Evolutionary conservation across 2,329 filamentous ascomycete species (phyloP).

Genomic region (Nemania sp.): DNA sequence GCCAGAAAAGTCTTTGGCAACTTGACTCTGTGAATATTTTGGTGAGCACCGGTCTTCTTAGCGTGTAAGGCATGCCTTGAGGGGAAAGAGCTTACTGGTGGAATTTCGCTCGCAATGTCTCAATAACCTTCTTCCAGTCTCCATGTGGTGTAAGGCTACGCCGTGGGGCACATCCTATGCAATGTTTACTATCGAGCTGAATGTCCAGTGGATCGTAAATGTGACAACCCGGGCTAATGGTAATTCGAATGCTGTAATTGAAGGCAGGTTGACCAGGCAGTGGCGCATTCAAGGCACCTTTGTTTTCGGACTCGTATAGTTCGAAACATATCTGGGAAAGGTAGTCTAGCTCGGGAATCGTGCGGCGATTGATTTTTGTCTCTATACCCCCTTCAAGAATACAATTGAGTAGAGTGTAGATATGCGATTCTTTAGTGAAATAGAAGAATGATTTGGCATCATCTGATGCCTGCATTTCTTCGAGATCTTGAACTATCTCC

Average conservation of each 20-base stretch:
- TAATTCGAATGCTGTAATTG: conserved; percentile 95
- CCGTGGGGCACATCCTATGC: conserved; percentile 90
- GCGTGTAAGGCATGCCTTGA: conserved; percentile 1
- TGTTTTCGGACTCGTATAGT: conserved; percentile 91
- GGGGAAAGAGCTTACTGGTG: conserved; percentile 70
- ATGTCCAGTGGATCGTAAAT: conserved; percentile 96
- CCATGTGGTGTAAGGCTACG: conserved; percentile 87
- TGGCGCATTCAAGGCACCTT: conserved; percentile 47
- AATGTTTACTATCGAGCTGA: conserved; percentile 93
- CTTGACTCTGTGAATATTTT: conserved; percentile 55
- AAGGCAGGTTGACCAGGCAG: conserved; percentile 70
- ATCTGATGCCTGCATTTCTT: conserved; percentile 93
- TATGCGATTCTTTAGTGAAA: conserved; percentile 98
- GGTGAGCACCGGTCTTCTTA: conserved; percentile 18
- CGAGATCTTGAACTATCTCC: conserved; percentile 94
- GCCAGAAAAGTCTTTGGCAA: conserved; percentile 67
- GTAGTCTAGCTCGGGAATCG: conserved; percentile 96
- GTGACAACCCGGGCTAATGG: conserved; percentile 92
- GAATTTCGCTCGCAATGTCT: conserved; percentile 92
- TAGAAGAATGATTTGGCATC: conserved; percentile 97
- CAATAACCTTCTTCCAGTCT: conserved; percentile 97
- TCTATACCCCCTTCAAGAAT: conserved; percentile 96
- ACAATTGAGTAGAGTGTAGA: conserved; percentile 96
- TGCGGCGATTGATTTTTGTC: conserved; percentile 93
- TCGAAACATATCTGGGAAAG: conserved; percentile 98